phyloP scores from a whole-genome alignment of 305 asterid species.

The Petunia hybrid region DNA sequence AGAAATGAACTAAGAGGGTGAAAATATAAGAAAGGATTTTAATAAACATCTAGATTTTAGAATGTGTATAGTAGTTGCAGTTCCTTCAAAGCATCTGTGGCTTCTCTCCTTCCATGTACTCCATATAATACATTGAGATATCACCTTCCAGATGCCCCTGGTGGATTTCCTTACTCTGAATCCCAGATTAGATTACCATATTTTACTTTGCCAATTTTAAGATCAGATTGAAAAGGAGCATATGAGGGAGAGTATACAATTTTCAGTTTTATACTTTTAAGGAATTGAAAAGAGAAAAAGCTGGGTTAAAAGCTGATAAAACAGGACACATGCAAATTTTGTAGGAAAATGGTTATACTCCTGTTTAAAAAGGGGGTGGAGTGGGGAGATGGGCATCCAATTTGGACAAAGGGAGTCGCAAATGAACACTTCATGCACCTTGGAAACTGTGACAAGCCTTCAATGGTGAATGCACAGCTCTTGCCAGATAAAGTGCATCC shows the following conservation, averaged over 20 bases:
- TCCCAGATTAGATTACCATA: background rate
- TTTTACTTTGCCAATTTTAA: background rate
- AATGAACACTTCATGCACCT: background rate
- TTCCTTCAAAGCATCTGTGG: background rate
- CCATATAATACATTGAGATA: background rate
- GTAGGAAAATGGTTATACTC: background rate
- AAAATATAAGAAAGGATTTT: background rate
- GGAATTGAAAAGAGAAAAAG: background rate
- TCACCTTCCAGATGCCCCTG: background rate
- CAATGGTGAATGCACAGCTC: conserved; percentile 17
- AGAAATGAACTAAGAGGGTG: conserved; percentile 17
- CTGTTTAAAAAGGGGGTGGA: background rate
- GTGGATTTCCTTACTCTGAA: background rate
- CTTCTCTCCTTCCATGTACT: background rate
- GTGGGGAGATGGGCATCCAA: background rate
- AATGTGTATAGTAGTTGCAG: background rate
- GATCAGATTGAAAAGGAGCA: background rate
- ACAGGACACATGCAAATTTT: background rate
- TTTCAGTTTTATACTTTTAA: background rate
- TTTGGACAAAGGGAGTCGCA: conserved; percentile 4
- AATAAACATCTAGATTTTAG: background rate
- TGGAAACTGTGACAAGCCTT: conserved; percentile 17
- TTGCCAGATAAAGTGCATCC: background rate
- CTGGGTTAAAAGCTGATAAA: background rate
- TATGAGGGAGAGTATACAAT: background rate